Evolutionary conservation across 164 flowering plant species (phyloP), one percentile per base, ranked within the genome.

Genomic region (Vitis amurensis): DNA sequence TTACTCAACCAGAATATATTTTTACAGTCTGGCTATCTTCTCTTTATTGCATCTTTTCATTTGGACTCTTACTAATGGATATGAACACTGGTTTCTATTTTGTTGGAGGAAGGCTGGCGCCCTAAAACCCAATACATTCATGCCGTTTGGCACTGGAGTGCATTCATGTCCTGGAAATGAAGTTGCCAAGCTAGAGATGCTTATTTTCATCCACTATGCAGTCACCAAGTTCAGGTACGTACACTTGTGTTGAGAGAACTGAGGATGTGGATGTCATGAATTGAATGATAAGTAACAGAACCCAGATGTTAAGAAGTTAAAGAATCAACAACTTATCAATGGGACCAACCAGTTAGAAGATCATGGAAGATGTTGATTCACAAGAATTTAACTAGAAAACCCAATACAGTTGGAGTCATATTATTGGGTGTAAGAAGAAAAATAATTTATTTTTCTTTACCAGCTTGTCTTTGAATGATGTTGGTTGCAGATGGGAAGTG

Each of bases 131-230:
- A 75, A 71, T 53, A 74, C 75, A 11, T 78, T 61, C 23, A 58
- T 78, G 67, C 81, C 81, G 59, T 78, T 78, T 65, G 81, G 81
- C 59, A 70, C 50, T 31, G 81, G 81, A 8, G 52, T 52, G 4
- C 81, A 78, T 69, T 19, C 81, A 17, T 78, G 81, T 44, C 81
- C 81, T 2, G 78, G 81, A 29, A 74, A 78, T 66, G 81, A 78
- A 61, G 55, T 75, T 11, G 82, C 82, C 31, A 79, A 73, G 77
- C 73, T 75, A 10, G 68, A 69, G 62, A 69, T 76, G 14, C 70
- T 79, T 17, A 55, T 79, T 29, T 58, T 75, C 10, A 63, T 79
- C 50, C 77, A 79, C 51, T 76, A 73, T 55, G 68, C 76, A 6
- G 72, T 73, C 29, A 79, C 48, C 50, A 67, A 75, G 1, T 76